A percentile compares a stretch with the other conserved stretches of the same genome.
Evolutionary conservation across 179 eudicot species (phyloP).

Genomic region (Beta corolliflora): DNA sequence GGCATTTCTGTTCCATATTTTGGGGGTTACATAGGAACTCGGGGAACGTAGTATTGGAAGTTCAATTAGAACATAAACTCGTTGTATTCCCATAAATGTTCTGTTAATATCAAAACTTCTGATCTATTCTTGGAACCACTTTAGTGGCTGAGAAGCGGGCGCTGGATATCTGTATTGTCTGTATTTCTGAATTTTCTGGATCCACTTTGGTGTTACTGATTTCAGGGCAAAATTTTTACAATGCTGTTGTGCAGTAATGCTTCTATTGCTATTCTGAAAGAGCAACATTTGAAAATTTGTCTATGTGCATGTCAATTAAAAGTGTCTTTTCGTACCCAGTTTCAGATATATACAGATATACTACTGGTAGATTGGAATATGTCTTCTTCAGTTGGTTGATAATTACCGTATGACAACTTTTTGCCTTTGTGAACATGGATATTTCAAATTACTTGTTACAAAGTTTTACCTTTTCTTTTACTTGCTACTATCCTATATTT

Average conservation of each 20-base stretch:
- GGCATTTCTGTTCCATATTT: constrained; percentile 4
- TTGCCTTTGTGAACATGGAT: too few species aligned
- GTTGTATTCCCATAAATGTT: constrained; percentile 7
- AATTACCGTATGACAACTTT: too few species aligned
- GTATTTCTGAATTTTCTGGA: neutral
- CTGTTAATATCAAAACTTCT: neutral
- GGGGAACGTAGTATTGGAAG: neutral
- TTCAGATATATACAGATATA: too few species aligned
- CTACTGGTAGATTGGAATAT: neutral
- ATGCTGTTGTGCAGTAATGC: neutral
- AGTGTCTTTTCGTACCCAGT: neutral
- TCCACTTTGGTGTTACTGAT: neutral
- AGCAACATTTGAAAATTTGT: too few species aligned
- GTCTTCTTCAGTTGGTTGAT: neutral
- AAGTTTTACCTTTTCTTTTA: too few species aligned
- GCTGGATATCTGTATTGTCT: neutral
- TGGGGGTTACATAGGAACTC: constrained; percentile 5
- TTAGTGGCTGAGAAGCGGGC: neutral
- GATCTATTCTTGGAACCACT: neutral
- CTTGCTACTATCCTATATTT: too few species aligned
- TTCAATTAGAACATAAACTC: neutral
- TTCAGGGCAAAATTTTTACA: neutral
- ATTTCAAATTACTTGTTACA: too few species aligned
- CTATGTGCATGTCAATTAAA: too few species aligned
- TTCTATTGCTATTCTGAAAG: neutral